These are phyloP conservation scores for Yamadazyma takamatsuzukensis DNA, from an alignment of 805 yeast genomes.

Conservation along the genomic window DNA sequence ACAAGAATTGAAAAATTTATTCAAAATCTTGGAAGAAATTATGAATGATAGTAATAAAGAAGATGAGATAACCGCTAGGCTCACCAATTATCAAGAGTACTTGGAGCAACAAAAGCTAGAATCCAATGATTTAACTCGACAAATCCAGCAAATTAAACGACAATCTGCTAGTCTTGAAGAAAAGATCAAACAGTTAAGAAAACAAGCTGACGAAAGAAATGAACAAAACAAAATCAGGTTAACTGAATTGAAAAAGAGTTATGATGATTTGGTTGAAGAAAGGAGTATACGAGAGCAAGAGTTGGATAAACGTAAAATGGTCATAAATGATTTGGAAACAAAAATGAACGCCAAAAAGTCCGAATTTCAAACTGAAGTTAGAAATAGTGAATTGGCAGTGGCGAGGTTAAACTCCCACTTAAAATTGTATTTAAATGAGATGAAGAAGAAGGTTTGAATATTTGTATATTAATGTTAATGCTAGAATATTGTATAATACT, in stretches of 20 bases:
- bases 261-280: slow-evolving; percentile 46
- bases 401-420: slow-evolving; percentile 55
- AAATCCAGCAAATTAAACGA: slow-evolving; percentile 43
- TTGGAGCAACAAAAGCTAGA: slow-evolving; percentile 35
- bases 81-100: slow-evolving; percentile 37
- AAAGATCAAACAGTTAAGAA: slow-evolving; percentile 40
- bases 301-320: slow-evolving; percentile 43
- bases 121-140: slow-evolving; percentile 39
- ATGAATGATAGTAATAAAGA: slow-evolving; percentile 40
- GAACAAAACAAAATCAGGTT: slow-evolving; percentile 39
- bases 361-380: slow-evolving; percentile 50
- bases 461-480: not conserved
- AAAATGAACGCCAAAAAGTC: slow-evolving; percentile 35
- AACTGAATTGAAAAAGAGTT: slow-evolving; percentile 39
- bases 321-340: slow-evolving; percentile 42
- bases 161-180: slow-evolving; percentile 50
- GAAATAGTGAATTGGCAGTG: slow-evolving; percentile 51
- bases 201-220: slow-evolving; percentile 45
- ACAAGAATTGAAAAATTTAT: slow-evolving; percentile 37
- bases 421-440: slow-evolving; percentile 48
- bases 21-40: slow-evolving; percentile 51
- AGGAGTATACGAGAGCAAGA: slow-evolving; percentile 47
- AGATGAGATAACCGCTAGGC: slow-evolving; percentile 36
- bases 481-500: too few relatives aligned
- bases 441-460: slow-evolving; percentile 33